Evolutionary conservation across 345 rosid genomes (phyloP).

Genomic region (Populus nigra): DNA sequence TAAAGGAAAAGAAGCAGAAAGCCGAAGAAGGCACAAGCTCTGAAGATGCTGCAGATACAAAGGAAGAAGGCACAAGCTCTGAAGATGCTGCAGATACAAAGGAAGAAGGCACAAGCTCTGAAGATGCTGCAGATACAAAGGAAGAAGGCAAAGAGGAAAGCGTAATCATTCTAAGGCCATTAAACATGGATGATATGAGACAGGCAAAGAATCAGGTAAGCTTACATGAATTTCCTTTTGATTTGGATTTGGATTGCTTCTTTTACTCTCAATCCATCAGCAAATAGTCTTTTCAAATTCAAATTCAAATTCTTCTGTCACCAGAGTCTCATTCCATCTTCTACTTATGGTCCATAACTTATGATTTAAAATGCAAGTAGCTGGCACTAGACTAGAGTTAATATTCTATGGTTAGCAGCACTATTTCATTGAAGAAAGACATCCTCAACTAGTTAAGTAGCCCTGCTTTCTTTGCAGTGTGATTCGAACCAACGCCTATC

Average conservation of each 20-base stretch:
- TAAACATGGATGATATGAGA: conserved; percentile 90
- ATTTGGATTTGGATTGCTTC: neutral
- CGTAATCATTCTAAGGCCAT: conserved; percentile 60
- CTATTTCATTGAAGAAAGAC: neutral
- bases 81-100: conserved; percentile 45
- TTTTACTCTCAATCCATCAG: neutral
- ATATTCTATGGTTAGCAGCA: neutral
- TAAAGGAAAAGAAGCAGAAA: conserved; percentile 64
- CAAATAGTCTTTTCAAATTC: neutral
- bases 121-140: conserved; percentile 41
- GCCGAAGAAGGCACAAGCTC: conserved; percentile 56
- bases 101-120: conserved; percentile 52
- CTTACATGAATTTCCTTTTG: neutral
- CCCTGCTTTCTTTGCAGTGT: neutral
- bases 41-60: conserved; percentile 41
- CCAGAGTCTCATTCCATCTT: neutral
- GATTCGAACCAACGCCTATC: neutral
- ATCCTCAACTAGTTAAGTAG: neutral
- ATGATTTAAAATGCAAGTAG: neutral
- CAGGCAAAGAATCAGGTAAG: conserved; percentile 88
- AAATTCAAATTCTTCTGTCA: neutral
- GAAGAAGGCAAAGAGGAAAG: conserved; percentile 57
- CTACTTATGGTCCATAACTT: neutral
- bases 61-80: conserved; percentile 50
- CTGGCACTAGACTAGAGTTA: neutral